Evolutionary conservation across 495 filamentous ascomycete genomes (phyloP).

Genomic region (Aspergillus ellipticus): DNA sequence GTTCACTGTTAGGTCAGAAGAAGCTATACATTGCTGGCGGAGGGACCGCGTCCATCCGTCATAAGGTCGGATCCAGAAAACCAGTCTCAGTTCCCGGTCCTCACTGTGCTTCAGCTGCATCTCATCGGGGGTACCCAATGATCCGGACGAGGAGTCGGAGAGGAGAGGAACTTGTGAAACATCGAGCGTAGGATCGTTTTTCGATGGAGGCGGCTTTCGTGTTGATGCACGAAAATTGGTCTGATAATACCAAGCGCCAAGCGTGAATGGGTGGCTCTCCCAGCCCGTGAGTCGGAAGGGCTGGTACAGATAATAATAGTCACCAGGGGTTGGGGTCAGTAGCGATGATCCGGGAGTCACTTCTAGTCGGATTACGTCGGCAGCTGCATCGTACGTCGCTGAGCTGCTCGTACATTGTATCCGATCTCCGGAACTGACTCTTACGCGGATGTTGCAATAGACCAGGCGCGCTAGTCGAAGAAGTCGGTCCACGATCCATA

Average conservation of each 20-base stretch:
- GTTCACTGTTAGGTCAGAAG: slow-evolving; percentile 13
- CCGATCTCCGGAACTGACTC: slow-evolving; percentile 9
- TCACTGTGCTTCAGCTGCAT: not conserved
- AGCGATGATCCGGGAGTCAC: slow-evolving; percentile 31
- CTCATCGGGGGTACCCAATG: not conserved
- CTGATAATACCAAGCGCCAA: slow-evolving; percentile 42
- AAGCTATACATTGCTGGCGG: slow-evolving; percentile 32
- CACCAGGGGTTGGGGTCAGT: slow-evolving; percentile 41
- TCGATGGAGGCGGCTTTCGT: not conserved
- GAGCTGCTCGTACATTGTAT: slow-evolving; percentile 28
- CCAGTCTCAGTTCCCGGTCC: slow-evolving; percentile 16
- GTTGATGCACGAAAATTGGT: not conserved
- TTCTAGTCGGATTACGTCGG: slow-evolving; percentile 49
- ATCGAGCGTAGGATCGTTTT: slow-evolving; percentile 12
- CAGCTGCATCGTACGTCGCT: slow-evolving; percentile 43
- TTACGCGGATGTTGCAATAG: slow-evolving; percentile 44
- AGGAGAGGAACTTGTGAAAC: slow-evolving; percentile 33
- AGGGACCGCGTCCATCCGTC: slow-evolving; percentile 48
- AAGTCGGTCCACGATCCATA: slow-evolving; percentile 51
- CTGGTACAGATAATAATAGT: slow-evolving; percentile 57
- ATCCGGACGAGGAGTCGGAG: slow-evolving; percentile 12
- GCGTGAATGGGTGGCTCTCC: slow-evolving; percentile 60
- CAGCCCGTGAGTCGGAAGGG: slow-evolving; percentile 47
- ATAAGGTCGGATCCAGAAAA: slow-evolving; percentile 47
- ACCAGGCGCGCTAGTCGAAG: slow-evolving; percentile 45